Evolutionary conservation across 179 eudicot genomes (phyloP).

Genomic region (Spergularia azorica): DNA sequence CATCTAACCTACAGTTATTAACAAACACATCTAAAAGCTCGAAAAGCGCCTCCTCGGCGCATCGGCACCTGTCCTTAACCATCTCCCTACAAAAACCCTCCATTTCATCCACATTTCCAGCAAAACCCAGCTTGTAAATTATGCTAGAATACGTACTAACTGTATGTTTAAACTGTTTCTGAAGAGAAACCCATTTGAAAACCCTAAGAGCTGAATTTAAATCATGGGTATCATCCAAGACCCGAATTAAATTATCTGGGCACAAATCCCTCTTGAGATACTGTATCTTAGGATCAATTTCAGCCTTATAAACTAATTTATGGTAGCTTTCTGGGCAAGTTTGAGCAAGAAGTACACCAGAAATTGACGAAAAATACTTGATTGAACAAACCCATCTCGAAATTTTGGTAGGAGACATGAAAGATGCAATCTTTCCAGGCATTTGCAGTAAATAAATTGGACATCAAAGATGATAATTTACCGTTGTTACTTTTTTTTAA

Average conservation of each 20-base stretch:
- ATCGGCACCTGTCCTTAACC: constrained; percentile 47
- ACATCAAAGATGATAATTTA: neutral
- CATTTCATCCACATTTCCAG: constrained; percentile 57
- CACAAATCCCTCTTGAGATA: constrained; percentile 48
- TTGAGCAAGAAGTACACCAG: constrained; percentile 33
- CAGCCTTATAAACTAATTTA: constrained; percentile 8
- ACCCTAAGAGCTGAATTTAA: constrained; percentile 54
- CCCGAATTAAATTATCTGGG: constrained; percentile 50
- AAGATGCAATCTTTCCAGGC: constrained; percentile 53
- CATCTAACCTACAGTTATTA: constrained; percentile 44
- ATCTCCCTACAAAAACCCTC: constrained; percentile 64
- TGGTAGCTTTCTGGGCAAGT: constrained; percentile 17
- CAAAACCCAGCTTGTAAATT: constrained; percentile 58
- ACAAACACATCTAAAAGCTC: constrained; percentile 50
- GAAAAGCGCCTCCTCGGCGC: constrained; percentile 40
- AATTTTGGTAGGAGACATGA: constrained; percentile 34
- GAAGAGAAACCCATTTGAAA: constrained; percentile 76
- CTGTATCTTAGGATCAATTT: constrained; percentile 43
- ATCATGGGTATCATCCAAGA: constrained; percentile 56
- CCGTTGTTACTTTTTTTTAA: too few relatives aligned
- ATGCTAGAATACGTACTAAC: constrained; percentile 52
- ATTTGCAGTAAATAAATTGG: neutral
- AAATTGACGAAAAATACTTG: constrained; percentile 40
- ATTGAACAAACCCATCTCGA: constrained; percentile 41
- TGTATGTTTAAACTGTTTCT: constrained; percentile 51